Evolutionary conservation across 2,329 filamentous ascomycete genomes (phyloP), one percentile per base, ranked within the genome.

Genomic region (Kalmusia sp.): DNA sequence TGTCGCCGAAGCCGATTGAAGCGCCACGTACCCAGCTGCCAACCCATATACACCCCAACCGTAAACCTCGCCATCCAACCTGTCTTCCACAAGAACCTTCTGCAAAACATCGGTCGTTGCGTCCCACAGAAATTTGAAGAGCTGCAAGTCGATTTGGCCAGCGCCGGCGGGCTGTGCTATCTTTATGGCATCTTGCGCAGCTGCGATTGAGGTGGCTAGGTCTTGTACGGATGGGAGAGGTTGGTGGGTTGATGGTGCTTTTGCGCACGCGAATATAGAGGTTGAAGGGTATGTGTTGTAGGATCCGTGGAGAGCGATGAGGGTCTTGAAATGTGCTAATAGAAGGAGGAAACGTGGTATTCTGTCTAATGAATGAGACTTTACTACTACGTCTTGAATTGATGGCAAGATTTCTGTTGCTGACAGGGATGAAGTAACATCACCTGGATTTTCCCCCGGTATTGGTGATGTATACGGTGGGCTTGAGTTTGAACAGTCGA

Each of bases 11-110:
- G 41, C 25, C 3, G 34, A 22, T 12, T 24, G 11, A 3, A 28
- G 37, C 3, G 7, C 14, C 19, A 61, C 51, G 31, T 63, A 62
- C 9, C 64, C 65, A 7, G 63, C 41, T 4, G 57, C 48, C 12
- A 68, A 34, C 4, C 57, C 63, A 5, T 37, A 58, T 1, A 66
- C 39, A 3, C 57, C 62, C 62, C 65, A 68, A 0, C 55, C 61
- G 19, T 63, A 64, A 1, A 49, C 52, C 35, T 63, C 61, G 3
- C 52, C 48, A 19, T 59, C 46, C 2, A 66, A 34, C 2, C 55
- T 49, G 1, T 52, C 50, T 6, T 38, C 19, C 0, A 49, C 50
- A 0, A 64, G 22, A 1, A 64, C 45, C 1, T 58, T 49, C 17
- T 63, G 59, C 0, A 69, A 19, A 6, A 57, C 33, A 1, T 39